These are phyloP conservation scores for Lecanosticta acicola DNA, from an alignment of 2,329 filamentous ascomycete species.

Conservation along the genomic window DNA sequence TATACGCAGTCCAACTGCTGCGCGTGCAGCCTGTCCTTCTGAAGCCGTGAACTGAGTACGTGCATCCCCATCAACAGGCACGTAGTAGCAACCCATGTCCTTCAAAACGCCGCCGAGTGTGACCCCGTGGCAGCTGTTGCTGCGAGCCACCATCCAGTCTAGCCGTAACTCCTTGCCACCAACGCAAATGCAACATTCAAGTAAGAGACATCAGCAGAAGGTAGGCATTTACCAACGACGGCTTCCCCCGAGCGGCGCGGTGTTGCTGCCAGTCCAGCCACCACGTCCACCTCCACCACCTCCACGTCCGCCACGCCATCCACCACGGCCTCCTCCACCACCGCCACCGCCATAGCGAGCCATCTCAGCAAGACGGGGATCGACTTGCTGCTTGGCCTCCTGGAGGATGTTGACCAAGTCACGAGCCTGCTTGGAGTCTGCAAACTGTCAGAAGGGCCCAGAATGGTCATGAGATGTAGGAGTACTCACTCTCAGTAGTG, in stretches of 20 bases:
- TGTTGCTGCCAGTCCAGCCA: conserved; percentile 52
- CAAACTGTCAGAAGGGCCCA: conserved; percentile 33
- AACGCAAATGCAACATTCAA: conserved; percentile 14
- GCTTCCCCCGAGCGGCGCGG: conserved; percentile 52
- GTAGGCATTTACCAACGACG: conserved; percentile 46
- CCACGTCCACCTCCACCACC: conserved; percentile 34
- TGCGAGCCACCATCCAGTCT: conserved; percentile 6
- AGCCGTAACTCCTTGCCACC: conserved; percentile 19
- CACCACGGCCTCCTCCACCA: conserved; percentile 62
- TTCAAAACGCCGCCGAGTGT: conserved; percentile 3
- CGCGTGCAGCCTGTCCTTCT: conserved; percentile 1
- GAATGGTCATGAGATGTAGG: conserved; percentile 12
- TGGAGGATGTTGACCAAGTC: conserved; percentile 88
- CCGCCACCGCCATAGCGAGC: conserved; percentile 82
- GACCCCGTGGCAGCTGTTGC: not conserved
- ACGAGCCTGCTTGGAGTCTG: conserved; percentile 65
- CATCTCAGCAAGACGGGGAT: conserved; percentile 94
- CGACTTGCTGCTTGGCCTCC: conserved; percentile 97
- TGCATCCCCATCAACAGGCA: not conserved
- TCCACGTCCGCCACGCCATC: conserved; percentile 57
- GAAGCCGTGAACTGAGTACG: not conserved
- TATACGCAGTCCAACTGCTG: conserved; percentile 5
- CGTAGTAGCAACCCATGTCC: not conserved
- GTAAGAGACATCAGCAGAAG: not conserved
- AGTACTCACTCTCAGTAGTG: conserved; percentile 91